These are phyloP conservation scores for Vaccinium macrocarpon DNA, from an alignment of 148 eudicot species.

Conservation along the genomic window DNA sequence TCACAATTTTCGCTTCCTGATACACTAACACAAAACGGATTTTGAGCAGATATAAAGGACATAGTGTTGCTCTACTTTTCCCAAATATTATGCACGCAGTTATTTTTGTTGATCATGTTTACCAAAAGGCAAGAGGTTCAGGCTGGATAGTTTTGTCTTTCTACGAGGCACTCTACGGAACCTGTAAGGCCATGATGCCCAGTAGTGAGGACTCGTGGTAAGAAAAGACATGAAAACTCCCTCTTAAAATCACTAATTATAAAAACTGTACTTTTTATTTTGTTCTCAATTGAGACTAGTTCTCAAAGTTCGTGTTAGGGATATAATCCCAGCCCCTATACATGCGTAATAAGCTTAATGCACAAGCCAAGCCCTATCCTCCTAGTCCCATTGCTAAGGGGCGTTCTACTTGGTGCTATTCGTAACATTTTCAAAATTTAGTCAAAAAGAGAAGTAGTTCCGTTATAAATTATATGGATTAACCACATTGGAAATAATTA, in stretches of 20 bases:
- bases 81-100: not conserved
- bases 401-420: not conserved
- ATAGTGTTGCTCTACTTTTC: not conserved
- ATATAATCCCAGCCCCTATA: not conserved
- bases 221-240: not conserved
- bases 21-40: not conserved
- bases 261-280: not conserved
- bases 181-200: not conserved
- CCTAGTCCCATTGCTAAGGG: not conserved
- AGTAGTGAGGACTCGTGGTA: not conserved
- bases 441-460: not conserved
- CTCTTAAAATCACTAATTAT: not conserved
- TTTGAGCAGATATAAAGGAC: not conserved
- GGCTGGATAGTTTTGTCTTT: not conserved
- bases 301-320: not conserved
- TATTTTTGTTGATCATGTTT: not conserved
- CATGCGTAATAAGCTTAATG: not conserved
- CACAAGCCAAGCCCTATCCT: not conserved
- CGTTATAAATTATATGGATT: not conserved
- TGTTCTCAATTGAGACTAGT: not conserved
- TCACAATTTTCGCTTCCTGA: not conserved
- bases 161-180: not conserved
- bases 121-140: not conserved
- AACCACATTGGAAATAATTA: not conserved
- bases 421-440: not conserved